Evolutionary conservation across 805 yeast genomes (phyloP), one percentile per base, ranked within the genome.

Genomic region (Schwanniomyces yamadae): DNA sequence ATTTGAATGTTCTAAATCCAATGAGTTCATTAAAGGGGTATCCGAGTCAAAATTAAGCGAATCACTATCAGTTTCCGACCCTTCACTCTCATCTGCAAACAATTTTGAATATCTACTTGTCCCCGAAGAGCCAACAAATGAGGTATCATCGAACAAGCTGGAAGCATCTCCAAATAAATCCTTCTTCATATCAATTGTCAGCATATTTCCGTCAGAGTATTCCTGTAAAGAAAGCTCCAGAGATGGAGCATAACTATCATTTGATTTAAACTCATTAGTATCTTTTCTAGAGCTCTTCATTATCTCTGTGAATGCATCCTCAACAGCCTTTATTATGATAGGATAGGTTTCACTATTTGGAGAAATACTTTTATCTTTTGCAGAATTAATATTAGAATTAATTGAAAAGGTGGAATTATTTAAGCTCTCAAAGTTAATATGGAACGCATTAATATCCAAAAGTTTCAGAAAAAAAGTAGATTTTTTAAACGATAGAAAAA

Each of bases 251-350:
- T 33, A 33, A 6, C 26, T 12, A 17, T 39, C 36, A 12, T 39
- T 27, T 18, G 14, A 11, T n/a, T 13, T 4, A 17, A 23, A 8
- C 4, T 13, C 12, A 6, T 21, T 26, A 13, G 14, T 15, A 16
- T 29, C 5, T 33, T 32, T n/a, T 33, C 37, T 6, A 13, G 38
- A 32, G 13, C 42, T 45, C 18, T 52, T 59, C 72, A 76, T 75
- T 22, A 82, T 80, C 42, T 80, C 77, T 18, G 72, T 73, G 37
- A 83, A 70, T 3, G 85, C 88, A 51, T 76, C 79, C 49, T 81
- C 85, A 13, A 82, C 84, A 0, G 87, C 86, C 34, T 67, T 64
- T 4, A 80, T 56, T 1, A 75, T 81, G 12, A 57, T 64, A 3
- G 70, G 68, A 33, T 74, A 68, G 3, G 71, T 66, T 23, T 45